Evolutionary conservation across 73 alveolate genomes (phyloP).

Genomic region (Stentor coeruleus): DNA sequence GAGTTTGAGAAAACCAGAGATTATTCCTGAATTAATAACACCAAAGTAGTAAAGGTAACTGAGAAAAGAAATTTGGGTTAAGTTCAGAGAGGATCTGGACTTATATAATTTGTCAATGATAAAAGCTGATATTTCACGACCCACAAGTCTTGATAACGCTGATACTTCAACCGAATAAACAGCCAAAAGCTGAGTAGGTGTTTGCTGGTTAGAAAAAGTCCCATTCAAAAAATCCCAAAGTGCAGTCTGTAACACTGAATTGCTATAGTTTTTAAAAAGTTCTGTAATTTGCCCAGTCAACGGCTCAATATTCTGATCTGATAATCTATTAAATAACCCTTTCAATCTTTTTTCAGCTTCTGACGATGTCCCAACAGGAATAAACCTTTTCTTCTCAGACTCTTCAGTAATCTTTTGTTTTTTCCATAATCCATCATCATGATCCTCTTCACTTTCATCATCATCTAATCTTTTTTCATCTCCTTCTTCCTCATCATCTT

Average conservation of each 20-base stretch:
- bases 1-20: background rate
- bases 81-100: background rate
- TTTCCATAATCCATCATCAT: background rate
- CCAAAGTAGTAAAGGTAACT: constrained; percentile 3
- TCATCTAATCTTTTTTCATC: background rate
- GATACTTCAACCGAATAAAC: constrained; percentile 4
- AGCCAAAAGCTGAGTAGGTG: constrained; percentile 16
- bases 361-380: background rate
- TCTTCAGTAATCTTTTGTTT: background rate
- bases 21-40: background rate
- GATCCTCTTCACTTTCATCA: background rate
- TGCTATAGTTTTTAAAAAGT: background rate
- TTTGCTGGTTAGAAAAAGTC: background rate
- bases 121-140: constrained; percentile 21
- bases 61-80: background rate
- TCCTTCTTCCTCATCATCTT: background rate
- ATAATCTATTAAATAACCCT: background rate
- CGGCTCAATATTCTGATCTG: constrained; percentile 24
- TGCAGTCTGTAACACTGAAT: background rate
- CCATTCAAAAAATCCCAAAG: background rate
- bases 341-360: background rate
- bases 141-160: constrained; percentile 7
- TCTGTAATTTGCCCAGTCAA: constrained; percentile 12
- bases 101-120: background rate
- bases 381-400: background rate